Base-by-base conservation (phyloP, 345 rosid species). In the Capsella bursapastoris region DNA sequence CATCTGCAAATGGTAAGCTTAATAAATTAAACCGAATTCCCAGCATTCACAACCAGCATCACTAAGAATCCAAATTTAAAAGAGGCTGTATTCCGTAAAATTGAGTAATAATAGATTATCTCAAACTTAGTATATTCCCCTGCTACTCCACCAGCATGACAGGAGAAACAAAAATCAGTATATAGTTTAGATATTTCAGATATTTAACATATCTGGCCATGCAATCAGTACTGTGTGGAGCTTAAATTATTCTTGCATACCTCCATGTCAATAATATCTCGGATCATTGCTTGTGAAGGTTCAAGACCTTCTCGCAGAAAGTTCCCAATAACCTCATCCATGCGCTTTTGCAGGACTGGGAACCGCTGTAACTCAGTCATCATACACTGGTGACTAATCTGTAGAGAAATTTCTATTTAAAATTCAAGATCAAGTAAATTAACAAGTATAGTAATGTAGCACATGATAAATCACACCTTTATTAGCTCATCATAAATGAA, bases 261-360 rank as follows among this genome's bases (percentile, higher is more conserved):
- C 95, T 94, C 98, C 95, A 91, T 94, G 74, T 90, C 97, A 72
- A 91, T 84, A 71, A 94, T 83, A 76, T 88, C 93, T 28, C 90
- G 89, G 68, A 94, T 91, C 98, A 94, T 94, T 71, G 89, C 85
- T 75, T 94, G 95, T 3, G 97, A 83, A 27, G 97, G 98, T 69
- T 88, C 93, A 79, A 94, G 96, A 65, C 98, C 97, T 74, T 87
- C 96, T 49, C 89, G 86, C 71, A 91, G 82, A 75, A 94, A 94
- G 73, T 86, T 82, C 40, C 96, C 90, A 5, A 87, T 83, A 75
- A 94, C 98, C 85, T 94, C 97, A 76, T 94, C 98, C 91, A 91
- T 91, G 49, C 95, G 89, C 85, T 78, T 94, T 78, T 96, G 84
- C 64, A 94, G 81, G 79, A 90, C 83, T 47, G 97, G 97, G 83